Evolutionary conservation across 1,284 basidiomycete species (phyloP), one percentile per base, ranked within the genome.

Genomic region (Leucoagaricus sp.): DNA sequence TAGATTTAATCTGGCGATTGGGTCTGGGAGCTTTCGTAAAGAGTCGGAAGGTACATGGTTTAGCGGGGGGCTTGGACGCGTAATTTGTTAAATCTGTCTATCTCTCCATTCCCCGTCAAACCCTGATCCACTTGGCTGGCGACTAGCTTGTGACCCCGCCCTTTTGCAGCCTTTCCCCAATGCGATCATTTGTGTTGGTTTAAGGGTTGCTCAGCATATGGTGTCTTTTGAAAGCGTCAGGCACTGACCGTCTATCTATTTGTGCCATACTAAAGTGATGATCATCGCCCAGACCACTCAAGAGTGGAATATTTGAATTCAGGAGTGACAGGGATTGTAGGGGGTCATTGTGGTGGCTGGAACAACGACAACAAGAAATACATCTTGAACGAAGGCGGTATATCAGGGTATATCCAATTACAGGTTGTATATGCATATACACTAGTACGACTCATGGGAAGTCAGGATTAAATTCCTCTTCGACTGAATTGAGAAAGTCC

Each of bases 401-500:
- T n/a, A n/a, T n/a, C n/a, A n/a, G n/a, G n/a, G n/a, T n/a, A n/a
- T n/a, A n/a, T n/a, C n/a, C n/a, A n/a, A n/a, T 40, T 28, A 26
- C 25, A 26, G 49, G 36, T n/a, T 26, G 19, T 3, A 26, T 29
- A 50, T 25, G 19, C n/a, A n/a, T n/a, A n/a, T n/a, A n/a, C 26
- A 41, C 19, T 21, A 10, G 33, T 21, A 33, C 13, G 36, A 13
- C 9, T 51, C 42, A 57, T n/a, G 49, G 19, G 34, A 53, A 41
- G 12, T 41, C 28, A 13, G 51, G 47, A n/a, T 41, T 57, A 53
- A 74, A 80, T 65, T 84, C 83, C 38, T 79, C 75, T 44, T 82
- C 72, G 28, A 84, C 64, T 8, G 78, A 73, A 34, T 67, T 61
- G 34, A 86, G 69, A 64, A 88, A 88, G 19, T 79, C 73, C 9